Conservation (phyloP, 2,329 filamentous ascomycete genomes). For the Dactylella cylindrospora region DNA sequence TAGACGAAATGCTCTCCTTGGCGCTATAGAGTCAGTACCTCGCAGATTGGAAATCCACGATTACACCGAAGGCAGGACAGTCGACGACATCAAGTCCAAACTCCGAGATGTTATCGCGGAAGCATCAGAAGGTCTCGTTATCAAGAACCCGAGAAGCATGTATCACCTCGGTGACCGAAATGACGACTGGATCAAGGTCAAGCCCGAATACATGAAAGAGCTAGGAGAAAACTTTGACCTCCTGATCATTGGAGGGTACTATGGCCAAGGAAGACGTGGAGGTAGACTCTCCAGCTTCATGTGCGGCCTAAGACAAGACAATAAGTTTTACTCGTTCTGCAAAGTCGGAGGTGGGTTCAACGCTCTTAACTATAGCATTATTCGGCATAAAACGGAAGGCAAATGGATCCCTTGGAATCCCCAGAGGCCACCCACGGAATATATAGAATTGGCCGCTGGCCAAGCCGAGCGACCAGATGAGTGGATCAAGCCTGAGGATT, state of each 20-base stretch:
- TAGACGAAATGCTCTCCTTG: constrained; percentile 71
- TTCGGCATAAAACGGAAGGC: constrained; percentile 80
- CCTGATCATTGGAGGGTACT: constrained; percentile 87
- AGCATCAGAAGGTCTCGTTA: constrained; percentile 53
- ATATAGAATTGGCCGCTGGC: constrained; percentile 78
- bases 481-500: constrained; percentile 89
- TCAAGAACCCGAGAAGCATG: constrained; percentile 77
- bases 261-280: constrained; percentile 80
- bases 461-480: constrained; percentile 79
- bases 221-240: constrained; percentile 93
- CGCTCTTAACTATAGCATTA: constrained; percentile 77
- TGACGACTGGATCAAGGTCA: constrained; percentile 97
- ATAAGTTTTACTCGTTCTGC: constrained; percentile 87
- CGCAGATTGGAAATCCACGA: constrained; percentile 81
- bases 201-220: constrained; percentile 96
- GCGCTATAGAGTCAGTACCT: constrained; percentile 68
- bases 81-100: constrained; percentile 73
- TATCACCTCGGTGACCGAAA: constrained; percentile 88
- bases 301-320: constrained; percentile 69
- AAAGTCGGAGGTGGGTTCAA: constrained; percentile 95
- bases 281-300: constrained; percentile 81
- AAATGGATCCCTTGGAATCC: constrained; percentile 88
- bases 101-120: constrained; percentile 82
- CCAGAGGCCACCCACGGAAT: constrained; percentile 72
- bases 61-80: constrained; percentile 66